Base-by-base conservation (phyloP, 2,329 filamentous ascomycete species). In the Elsinoe batatas region DNA sequence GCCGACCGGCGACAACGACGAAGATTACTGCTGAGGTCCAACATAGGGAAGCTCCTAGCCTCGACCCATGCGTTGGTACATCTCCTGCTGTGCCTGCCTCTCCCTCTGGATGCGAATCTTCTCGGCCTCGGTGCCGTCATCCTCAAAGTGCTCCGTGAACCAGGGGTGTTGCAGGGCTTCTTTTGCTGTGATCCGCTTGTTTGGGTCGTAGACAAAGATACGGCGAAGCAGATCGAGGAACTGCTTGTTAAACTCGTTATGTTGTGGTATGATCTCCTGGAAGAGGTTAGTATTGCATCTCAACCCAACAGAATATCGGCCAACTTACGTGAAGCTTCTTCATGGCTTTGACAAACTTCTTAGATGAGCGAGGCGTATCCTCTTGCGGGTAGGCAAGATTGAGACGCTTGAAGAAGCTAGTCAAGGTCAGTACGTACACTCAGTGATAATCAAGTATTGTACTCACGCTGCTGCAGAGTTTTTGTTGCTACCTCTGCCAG, bases 271-370 rank as follows among this genome's bases (percentile, higher is more conserved):
- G 62, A 81, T 83, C 60, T 84, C 80, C 78, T 85, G 65, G 12
- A 26, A 2, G n/a, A 22, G 62, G 55, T 17, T 58, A n/a, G 17
- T 67, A 61, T 66, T 61, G 61, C 57, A 59, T 66, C 61, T 61
- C 57, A 59, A 50, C 22, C 20, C 47, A 6, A 60, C 6, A 30
- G 36, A 32, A 32, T 4, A 5, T 8, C 5, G 36, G 5, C 60
- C 5, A 53, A 68, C 78, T 63, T 75, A 82, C 79, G 55, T 74
- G 72, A 54, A 82, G 71, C 60, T 75, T 75, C 69, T 83, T 84
- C 82, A 85, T 85, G n/a, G 79, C 80, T 62, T 79, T 79, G 58
- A 85, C 82, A 63, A 84, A 85, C 69, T 83, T 84, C 62, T 75
- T 77, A 18, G 80, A 84, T 20, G 80, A 79, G 60, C 80, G 79